phyloP scores from a whole-genome alignment of 2,329 filamentous ascomycete genomes.

The Plectosphaerella sp. region DNA sequence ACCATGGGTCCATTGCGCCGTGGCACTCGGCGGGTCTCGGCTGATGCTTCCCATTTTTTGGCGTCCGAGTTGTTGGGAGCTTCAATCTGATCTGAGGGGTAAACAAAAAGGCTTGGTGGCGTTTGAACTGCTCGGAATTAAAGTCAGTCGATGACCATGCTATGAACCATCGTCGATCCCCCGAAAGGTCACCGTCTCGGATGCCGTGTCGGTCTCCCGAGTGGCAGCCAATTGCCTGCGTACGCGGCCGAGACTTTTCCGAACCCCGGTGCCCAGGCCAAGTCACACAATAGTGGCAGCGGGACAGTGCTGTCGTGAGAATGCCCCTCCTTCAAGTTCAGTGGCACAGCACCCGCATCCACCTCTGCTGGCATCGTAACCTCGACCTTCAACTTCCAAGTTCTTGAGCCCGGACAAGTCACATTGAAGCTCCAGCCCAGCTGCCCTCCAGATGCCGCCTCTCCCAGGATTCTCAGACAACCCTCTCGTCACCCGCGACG shows the following conservation, averaged over 20 bases:
- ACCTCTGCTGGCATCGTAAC: neutral
- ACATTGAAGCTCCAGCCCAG: neutral
- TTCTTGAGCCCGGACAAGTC: no score
- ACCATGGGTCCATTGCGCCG: neutral
- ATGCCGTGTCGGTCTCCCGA: no score
- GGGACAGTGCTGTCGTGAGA: neutral
- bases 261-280: neutral
- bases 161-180: neutral
- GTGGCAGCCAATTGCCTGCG: no score
- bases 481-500: constrained; percentile 25
- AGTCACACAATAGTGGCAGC: no score
- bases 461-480: constrained; percentile 37
- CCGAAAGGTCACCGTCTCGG: no score
- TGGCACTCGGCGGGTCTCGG: neutral
- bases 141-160: no score
- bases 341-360: neutral
- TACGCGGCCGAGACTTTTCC: neutral
- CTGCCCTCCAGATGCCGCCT: constrained; percentile 25
- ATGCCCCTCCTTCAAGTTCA: no score
- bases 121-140: no score
- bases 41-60: neutral
- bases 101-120: neutral
- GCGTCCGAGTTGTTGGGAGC: neutral
- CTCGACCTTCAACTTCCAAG: neutral
- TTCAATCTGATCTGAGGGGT: no score